Conservation (phyloP, 176 grass and related monocot genomes). For the Urochloa ruziziensis region DNA sequence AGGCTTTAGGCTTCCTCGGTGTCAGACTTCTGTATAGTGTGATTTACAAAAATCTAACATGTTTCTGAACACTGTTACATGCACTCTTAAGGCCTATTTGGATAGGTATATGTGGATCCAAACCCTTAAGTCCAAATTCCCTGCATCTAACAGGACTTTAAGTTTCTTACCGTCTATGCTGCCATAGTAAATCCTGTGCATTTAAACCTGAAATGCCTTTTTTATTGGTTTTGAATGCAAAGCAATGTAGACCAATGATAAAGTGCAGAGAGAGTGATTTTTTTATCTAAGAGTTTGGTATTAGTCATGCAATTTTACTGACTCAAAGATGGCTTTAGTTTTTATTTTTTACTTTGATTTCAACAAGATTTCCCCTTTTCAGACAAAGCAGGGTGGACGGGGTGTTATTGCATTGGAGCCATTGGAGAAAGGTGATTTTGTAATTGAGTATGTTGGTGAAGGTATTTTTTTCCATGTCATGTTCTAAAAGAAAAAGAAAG, state of each 20-base stretch:
- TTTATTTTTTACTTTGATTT: neutral
- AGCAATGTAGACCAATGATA: neutral
- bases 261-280: neutral
- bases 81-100: neutral
- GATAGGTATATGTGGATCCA: neutral
- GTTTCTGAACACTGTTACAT: neutral
- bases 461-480: slow-evolving; percentile 37
- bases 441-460: slow-evolving; percentile 99
- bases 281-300: neutral
- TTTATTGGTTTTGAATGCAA: neutral
- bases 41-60: neutral
- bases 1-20: neutral
- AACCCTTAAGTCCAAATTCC: neutral
- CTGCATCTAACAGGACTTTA: neutral
- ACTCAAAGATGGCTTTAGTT: neutral
- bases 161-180: neutral
- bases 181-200: neutral
- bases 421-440: slow-evolving; percentile 86
- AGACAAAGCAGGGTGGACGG: slow-evolving; percentile 92
- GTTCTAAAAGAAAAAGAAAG: neutral
- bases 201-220: neutral
- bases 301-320: neutral
- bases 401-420: slow-evolving; percentile 75
- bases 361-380: slow-evolving; percentile 21
- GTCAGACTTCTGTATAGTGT: neutral